Evolutionary conservation across 1,284 basidiomycete species (phyloP), one percentile per base, ranked within the genome.

Genomic region (Austroboletus novae-zelandiae): DNA sequence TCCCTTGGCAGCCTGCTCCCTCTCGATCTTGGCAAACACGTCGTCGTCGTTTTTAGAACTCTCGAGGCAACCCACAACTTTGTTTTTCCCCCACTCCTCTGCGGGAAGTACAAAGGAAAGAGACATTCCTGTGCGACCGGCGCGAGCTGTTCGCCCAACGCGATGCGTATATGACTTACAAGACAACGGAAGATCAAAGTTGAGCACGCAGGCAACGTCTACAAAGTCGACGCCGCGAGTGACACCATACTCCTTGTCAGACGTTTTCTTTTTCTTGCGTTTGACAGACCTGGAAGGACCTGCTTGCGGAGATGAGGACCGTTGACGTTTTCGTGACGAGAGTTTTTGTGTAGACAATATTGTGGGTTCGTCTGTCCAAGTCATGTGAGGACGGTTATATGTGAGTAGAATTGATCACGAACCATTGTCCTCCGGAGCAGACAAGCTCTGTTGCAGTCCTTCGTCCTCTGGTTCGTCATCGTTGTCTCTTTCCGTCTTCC

Each of bases 201-300:
- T 99, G 72, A 99, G 83, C 9, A 99, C 97, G 61, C 95, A 98
- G 3, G 95, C 88, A 41, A 99, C 97, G 60, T 97, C 90, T 61
- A 98, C 80, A 69, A 99, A 99, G 72, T 99, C 97, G 56, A 99
- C 86, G 2, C 97, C 97, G 40, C 97, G 90, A 1, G 94, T 94
- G 46, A 98, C 91, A 39, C 96, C 94, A 63, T 95, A 98, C 66
- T 97, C 92, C 48, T 80, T 84, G 62, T 89, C 88, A 10, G 57
- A 64, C 23, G 59, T 63, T 57, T 72, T 71, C 48, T 61, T 61
- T 54, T 68, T 59, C 64, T 75, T 72, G 41, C 68, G 72, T 59
- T 73, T 79, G 18, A 60, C 64, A 25, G 61, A 63, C 57, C 67
- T 73, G n/a, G 65, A 59, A 9, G 57, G 47, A n/a, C 59, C 58